Evolutionary conservation across 225 moss, liverwort and hornwort species (phyloP), one percentile per base, ranked within the genome.

Genomic region (Rhytidiadelphus loreus): DNA sequence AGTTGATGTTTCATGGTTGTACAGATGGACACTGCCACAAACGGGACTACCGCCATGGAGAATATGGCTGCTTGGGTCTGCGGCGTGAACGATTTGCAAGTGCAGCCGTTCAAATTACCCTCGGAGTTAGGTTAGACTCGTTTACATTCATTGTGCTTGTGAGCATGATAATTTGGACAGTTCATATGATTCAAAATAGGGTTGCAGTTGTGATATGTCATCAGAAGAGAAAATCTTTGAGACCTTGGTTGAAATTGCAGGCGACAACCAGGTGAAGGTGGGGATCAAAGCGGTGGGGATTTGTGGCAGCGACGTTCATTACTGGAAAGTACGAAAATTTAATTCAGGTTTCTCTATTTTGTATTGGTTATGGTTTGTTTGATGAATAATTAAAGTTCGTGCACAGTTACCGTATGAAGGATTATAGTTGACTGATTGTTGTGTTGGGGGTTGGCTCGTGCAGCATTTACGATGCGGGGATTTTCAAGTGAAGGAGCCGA

Each of bases 221-320:
- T 50, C 25, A 59, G 60, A 72, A 16, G 43, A 37, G n/a, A 48
- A 62, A 29, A 11, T 29, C 20, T 62, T 35, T n/a, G 52, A 61
- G 26, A 73, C 41, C 53, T n/a, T 35, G 83, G 44, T 78, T 20
- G 41, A 72, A 30, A 86, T 82, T 69, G 66, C 82, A 98, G 98
- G 93, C 33, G 90, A 93, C 55, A 11, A 91, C 76, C 93, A 97
- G 77, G 98, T 92, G 89, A 94, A 92, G 68, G 90, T 98, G 87
- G 78, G 86, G 46, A 95, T 98, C 29, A 98, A 98, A 92, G 96
- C 98, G n/a, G 98, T 98, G 16, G 98, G 98, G 65, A 98, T 98
- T 75, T 98, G 98, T 65, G 98, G 98, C 84, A 98, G 98, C 84
- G 98, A 98, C 90, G 97, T 98, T 29, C 96, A 96, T 79, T 98